Conservation (phyloP, 345 rosid genomes). For the Cardamine resedifolia region DNA sequence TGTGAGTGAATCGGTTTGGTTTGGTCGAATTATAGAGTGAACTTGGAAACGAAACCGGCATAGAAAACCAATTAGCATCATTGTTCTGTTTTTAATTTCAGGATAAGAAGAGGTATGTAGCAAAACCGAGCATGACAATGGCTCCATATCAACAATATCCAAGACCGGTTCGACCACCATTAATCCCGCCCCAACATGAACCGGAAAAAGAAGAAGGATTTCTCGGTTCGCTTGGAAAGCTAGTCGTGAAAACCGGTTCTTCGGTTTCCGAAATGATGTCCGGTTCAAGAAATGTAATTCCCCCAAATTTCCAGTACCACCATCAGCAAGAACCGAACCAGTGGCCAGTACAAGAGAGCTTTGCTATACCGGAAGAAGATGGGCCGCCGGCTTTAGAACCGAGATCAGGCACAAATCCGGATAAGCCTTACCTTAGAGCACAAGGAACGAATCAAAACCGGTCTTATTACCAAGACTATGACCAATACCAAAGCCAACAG, state of each 20-base stretch:
- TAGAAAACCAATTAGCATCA: not conserved
- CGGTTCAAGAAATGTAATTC: constrained; percentile 47
- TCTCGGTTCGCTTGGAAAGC: constrained; percentile 71
- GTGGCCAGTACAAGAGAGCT: constrained; percentile 89
- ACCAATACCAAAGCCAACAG: constrained; percentile 45
- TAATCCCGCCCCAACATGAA: constrained; percentile 70
- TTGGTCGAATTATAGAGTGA: not conserved
- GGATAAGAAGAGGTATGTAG: constrained; percentile 49
- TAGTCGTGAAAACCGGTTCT: constrained; percentile 66
- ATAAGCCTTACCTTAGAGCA: constrained; percentile 52
- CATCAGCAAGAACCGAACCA: constrained; percentile 42
- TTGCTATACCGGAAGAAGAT: constrained; percentile 69
- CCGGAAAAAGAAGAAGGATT: constrained; percentile 68
- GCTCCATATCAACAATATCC: constrained; percentile 62
- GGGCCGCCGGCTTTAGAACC: constrained; percentile 70
- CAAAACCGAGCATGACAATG: constrained; percentile 45
- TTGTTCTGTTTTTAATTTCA: constrained; percentile 5
- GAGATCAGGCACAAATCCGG: constrained; percentile 47
- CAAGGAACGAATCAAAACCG: constrained; percentile 52
- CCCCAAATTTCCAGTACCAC: constrained; percentile 41
- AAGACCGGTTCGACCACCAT: constrained; percentile 63
- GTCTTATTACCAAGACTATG: constrained; percentile 46
- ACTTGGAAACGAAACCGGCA: not conserved
- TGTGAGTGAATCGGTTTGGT: constrained; percentile 44
- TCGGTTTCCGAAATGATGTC: constrained; percentile 54